Percentiles rank a stretch among this genome's conserved stretches.
These are phyloP conservation scores for Bipolaris cookei DNA, from an alignment of 2,329 filamentous ascomycete genomes.

Conservation along the genomic window DNA sequence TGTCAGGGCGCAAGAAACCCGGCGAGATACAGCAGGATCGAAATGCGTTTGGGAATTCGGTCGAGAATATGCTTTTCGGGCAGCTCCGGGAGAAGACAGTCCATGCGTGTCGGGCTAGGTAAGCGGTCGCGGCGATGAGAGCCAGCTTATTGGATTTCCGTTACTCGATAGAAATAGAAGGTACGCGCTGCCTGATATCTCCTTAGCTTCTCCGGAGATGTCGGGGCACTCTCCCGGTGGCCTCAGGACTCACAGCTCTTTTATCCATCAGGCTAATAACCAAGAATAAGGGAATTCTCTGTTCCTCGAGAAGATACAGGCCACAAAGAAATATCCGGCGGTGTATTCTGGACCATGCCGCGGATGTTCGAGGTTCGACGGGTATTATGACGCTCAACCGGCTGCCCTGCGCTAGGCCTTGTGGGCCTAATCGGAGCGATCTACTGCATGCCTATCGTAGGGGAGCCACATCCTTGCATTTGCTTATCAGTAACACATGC, in stretches of 20 bases:
- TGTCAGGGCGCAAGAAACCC: neutral
- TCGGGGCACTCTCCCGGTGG: conserved; percentile 5
- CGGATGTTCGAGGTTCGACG: conserved; percentile 11
- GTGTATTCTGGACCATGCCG: neutral
- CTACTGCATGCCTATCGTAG: conserved; percentile 17
- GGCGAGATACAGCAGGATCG: neutral
- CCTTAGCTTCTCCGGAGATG: conserved; percentile 23
- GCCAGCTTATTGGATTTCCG: conserved; percentile 30
- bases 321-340: neutral
- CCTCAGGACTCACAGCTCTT: conserved; percentile 2
- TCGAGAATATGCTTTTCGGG: conserved; percentile 22
- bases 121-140: conserved; percentile 18
- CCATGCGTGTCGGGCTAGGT: conserved; percentile 19
- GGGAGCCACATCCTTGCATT: conserved; percentile 18
- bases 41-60: conserved; percentile 12
- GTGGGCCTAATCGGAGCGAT: conserved; percentile 34
- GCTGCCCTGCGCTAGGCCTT: conserved; percentile 40
- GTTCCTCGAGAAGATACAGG: neutral
- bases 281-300: neutral
- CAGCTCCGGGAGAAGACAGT: conserved; percentile 31
- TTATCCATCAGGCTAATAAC: neutral
- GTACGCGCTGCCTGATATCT: conserved; percentile 37
- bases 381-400: conserved; percentile 26
- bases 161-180: conserved; percentile 47
- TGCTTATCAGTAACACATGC: conserved; percentile 34